Base-by-base conservation (phyloP, 1,284 basidiomycete species). In the Fomitopsis pinicola region DNA sequence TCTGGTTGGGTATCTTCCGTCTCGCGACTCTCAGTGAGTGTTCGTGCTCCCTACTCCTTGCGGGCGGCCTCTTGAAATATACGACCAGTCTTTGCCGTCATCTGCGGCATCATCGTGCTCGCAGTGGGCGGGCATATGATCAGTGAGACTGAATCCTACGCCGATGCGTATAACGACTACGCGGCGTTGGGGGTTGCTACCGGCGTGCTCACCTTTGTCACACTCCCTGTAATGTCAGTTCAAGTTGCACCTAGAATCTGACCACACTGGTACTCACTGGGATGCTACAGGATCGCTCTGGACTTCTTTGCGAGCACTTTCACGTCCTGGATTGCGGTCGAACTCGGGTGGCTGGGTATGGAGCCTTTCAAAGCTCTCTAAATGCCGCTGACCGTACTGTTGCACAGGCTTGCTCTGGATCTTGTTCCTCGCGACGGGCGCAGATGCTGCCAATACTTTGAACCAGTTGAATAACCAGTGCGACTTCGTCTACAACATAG, bases 251-350 rank as follows among this genome's bases (percentile, higher is more conserved):
- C 1, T 15, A 17, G 22, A 22, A 22, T 22, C 22, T 22, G 22
- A 38, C 14, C 38, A 7, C 5, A 12, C 44, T 3, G 50, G n/a
- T 17, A 30, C 26, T 28, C 36, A 53, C 40, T 26, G 14, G 22
- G 3, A 28, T 40, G 8, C 26, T 48, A 2, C 42, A 72, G 71
- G 66, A 42, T 70, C 36, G 44, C 66, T 14, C 55, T 72, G 42
- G 71, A 72, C 57, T 59, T 66, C 58, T 30, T 69, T 38, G 55
- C 64, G 54, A 66, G 55, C 7, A 68, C 67, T 5, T 66, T 72
- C 63, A 71, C 71, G 5, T 71, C 70, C n/a, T 62, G 67, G 65
- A 69, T 73, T 26, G 38, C 68, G 28, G 58, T 70, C 33, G 72
- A 73, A 63, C 65, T 73, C 10, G 53, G 35, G 58, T 70, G 68